Evolutionary conservation across 2,329 filamentous ascomycete genomes (phyloP), one percentile per base, ranked within the genome.

Genomic region (Neofusicoccum laricinum): DNA sequence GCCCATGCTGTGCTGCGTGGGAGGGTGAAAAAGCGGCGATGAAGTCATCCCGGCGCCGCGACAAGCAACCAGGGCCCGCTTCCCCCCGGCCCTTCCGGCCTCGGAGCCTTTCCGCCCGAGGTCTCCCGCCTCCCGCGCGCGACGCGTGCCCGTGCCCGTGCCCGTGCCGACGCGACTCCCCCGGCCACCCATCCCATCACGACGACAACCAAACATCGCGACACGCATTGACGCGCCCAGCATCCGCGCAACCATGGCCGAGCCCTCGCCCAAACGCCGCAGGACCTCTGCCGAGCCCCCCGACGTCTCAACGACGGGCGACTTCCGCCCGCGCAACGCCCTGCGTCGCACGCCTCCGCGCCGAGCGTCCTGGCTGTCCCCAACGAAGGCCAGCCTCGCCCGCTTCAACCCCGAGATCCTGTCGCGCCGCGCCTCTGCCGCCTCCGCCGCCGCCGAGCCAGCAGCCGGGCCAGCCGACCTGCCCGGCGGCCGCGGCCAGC

Each of bases 371-470:
- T 79, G 73, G 58, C 72, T 72, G 50, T 78, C 77, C 17, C 77
- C 77, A 15, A 78, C 76, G 2, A 77, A 76, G 71, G 73, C 76
- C 21, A 78, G 74, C 61, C 71, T 78, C 30, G 69, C 76, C 65
- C 75, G 76, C 62, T 76, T 72, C 66, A 76, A 79, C 63, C 76
- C 76, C 3, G 71, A 69, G 2, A 41, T 53, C 14, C 49, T 65
- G 3, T 43, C 49, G 11, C 71, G 67, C 14, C 66, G 67, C 4
- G 64, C 65, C n/a, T 68, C 68, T 3, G 45, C 68, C 3, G 68
- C 61, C 10, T 66, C 67, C 19, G 53, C 65, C 17, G 64, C 17
- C 11, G n/a, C 64, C 5, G 65, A 64, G 49, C 63, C 63, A 14
- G 68, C 62, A 41, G 25, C 25, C 1, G 66, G 51, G 50, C 69